A percentile compares a stretch with the other conserved stretches of the same genome.
phyloP scores from a whole-genome alignment of 805 yeast species.

The Schizosaccharomyces japonicus region DNA sequence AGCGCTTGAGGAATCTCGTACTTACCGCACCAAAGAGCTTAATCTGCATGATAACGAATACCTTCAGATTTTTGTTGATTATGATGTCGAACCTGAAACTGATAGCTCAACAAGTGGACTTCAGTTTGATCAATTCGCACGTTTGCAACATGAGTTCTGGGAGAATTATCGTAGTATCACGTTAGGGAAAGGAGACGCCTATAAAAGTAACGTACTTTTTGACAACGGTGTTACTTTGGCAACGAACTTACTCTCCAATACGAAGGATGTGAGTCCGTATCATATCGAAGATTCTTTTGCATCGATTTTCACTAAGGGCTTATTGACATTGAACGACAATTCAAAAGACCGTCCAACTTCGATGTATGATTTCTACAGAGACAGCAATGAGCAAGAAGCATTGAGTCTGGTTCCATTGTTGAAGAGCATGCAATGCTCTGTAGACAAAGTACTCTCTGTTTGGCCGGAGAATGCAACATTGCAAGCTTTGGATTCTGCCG shows the following conservation, averaged over 20 bases:
- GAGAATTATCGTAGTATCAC: not conserved
- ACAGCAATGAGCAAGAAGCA: too few species aligned
- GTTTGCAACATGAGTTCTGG: not conserved
- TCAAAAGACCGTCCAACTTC: not conserved
- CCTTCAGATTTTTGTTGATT: not conserved
- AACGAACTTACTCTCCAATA: not conserved
- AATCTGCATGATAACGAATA: not conserved
- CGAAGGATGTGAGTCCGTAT: not conserved
- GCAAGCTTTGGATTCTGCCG: constrained; percentile 36
- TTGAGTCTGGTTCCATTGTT: too few species aligned
- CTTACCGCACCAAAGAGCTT: not conserved
- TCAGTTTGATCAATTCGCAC: not conserved
- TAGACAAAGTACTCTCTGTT: constrained; percentile 26
- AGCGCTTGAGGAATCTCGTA: too few species aligned
- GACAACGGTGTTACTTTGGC: not conserved
- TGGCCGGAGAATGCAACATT: constrained; percentile 96
- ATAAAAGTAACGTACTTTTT: not conserved
- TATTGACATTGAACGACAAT: not conserved
- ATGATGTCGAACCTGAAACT: not conserved
- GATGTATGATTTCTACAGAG: constrained; percentile 35
- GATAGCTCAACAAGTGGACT: not conserved
- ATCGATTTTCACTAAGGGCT: not conserved
- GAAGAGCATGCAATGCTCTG: constrained; percentile 15
- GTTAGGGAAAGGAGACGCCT: not conserved
- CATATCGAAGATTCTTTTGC: not conserved